Base-by-base conservation (phyloP, 768 basidiomycete genomes). In the Amanita subjunquillea region DNA sequence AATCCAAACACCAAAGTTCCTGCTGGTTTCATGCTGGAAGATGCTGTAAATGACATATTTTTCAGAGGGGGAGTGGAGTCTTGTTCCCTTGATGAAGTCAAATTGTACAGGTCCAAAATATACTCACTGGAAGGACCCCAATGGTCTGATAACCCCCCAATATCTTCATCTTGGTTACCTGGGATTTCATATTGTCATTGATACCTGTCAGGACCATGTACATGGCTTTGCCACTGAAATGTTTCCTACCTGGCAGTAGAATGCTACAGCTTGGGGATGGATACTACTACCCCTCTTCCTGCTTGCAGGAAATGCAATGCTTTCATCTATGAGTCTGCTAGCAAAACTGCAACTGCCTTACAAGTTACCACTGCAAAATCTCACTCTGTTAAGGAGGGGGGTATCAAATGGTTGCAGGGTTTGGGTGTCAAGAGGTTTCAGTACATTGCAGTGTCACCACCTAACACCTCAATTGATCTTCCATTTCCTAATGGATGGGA, bases 1-100 rank as follows among this genome's bases (percentile, higher is more conserved):
- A 49, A 36, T 42, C 48, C 55, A 13, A 43, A 44, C 49, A 53
- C 57, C 22, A 58, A 32, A 44, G 44, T 0, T 38, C 34, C 46
- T 50, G 57, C 52, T 56, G 55, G 57, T 36, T 54, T 47, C 48
- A 50, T 58, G 43, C 54, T 58, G 55, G 55, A 56, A 48, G 55
- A 58, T 51, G 54, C 50, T 53, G 47, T 56, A 51, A 50, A 54
- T 45, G 47, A 58, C 40, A 37, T 58, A 44, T 58, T 58, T 40
- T 36, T 17, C 49, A 56, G 48, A 38, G 57, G 57, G 57, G 47
- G 30, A 56, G 51, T 57, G 57, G 55, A 47, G n/a, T n/a, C n/a
- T n/a, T n/a, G n/a, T n/a, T n/a, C n/a, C n/a, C 29, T 38, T 56
- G 55, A 47, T 22, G 44, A 55, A 38, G 36, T 55, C 54, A 45